phyloP scores from a whole-genome alignment of 2,329 filamentous ascomycete species.

The Dothistroma pini region DNA sequence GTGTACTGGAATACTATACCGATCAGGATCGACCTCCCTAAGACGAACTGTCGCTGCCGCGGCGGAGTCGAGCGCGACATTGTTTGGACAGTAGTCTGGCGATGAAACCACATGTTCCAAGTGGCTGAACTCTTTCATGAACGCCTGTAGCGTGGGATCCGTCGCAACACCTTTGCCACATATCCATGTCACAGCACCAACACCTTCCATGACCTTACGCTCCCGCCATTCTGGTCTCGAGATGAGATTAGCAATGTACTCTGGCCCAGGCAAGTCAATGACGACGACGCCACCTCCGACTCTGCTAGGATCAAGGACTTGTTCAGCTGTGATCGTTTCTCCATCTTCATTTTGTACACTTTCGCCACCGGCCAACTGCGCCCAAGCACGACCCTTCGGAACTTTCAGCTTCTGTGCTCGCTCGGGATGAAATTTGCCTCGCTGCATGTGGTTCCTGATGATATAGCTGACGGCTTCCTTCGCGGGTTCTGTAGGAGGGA shows the following conservation, averaged over 20 bases:
- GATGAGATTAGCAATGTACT: constrained; percentile 68
- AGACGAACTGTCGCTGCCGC: constrained; percentile 66
- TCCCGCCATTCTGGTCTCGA: constrained; percentile 68
- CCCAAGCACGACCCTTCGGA: constrained; percentile 55
- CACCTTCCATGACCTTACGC: constrained; percentile 59
- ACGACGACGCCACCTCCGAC: constrained; percentile 73
- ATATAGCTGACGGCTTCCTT: constrained; percentile 79
- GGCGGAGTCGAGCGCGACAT: constrained; percentile 64
- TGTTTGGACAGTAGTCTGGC: constrained; percentile 69
- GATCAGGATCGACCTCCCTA: constrained; percentile 66
- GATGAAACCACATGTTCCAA: constrained; percentile 76
- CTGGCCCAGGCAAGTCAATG: constrained; percentile 68
- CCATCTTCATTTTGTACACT: constrained; percentile 63
- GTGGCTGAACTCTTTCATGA: constrained; percentile 60
- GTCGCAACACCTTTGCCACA: constrained; percentile 65
- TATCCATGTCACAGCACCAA: constrained; percentile 75
- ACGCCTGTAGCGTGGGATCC: constrained; percentile 61
- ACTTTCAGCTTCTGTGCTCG: constrained; percentile 66
- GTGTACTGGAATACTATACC: constrained; percentile 67
- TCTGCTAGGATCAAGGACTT: constrained; percentile 70
- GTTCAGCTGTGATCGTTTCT: constrained; percentile 71
- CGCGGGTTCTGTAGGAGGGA: constrained; percentile 67
- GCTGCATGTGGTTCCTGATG: constrained; percentile 67
- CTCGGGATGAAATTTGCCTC: constrained; percentile 73
- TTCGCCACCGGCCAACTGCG: constrained; percentile 58